Base-by-base conservation (phyloP, 169 alveolate genomes). In the Cryptosporidium parvum region DNA sequence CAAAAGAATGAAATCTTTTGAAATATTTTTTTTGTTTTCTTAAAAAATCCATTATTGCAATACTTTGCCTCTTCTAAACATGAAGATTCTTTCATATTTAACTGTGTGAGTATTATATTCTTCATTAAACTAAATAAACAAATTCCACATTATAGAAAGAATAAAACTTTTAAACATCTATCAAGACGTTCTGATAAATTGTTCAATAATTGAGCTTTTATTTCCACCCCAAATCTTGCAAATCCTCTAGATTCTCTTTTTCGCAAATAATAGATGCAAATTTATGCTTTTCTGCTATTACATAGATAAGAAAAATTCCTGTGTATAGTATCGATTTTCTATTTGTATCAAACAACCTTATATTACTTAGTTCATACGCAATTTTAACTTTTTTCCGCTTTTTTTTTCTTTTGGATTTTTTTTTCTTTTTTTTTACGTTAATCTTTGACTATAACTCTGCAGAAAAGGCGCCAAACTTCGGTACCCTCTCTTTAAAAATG, bases 1-100 rank as follows among this genome's bases (percentile, higher is more conserved):
- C 86, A 73, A 52, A 37, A 18, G 37, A 73, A 73, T n/a, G 71
- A 29, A 23, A 73, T 56, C 18, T 44, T 53, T 31, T 31, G 37
- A 21, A 58, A 16, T 10, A 26, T 0, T 42, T 39, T 70, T 0
- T 44, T 70, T 8, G 44, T 3, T 6, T 31, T 67, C 53, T 21
- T 14, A 14, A 61, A 61, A 12, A 61, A 14, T 5, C 9, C 42
- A 61, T 21, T 59, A 67, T 29, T 67, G 10, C 35, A 33, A 9
- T 12, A 8, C 16, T 7, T 12, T 9, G 14, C 9, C 2, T 33
- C 52, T 14, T 21, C 23, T 67, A 9, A 8, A 67, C 21, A 14
- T 6, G 5, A 67, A 67, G 23, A 16, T 16, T 48, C 23, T 48
- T 48, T 48, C 56, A 48, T 48, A 3, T 48, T 48, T 48, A 16